phyloP scores from a whole-genome alignment of 2,329 filamentous ascomycete species.

The Pseudogymnoascus sp. region DNA sequence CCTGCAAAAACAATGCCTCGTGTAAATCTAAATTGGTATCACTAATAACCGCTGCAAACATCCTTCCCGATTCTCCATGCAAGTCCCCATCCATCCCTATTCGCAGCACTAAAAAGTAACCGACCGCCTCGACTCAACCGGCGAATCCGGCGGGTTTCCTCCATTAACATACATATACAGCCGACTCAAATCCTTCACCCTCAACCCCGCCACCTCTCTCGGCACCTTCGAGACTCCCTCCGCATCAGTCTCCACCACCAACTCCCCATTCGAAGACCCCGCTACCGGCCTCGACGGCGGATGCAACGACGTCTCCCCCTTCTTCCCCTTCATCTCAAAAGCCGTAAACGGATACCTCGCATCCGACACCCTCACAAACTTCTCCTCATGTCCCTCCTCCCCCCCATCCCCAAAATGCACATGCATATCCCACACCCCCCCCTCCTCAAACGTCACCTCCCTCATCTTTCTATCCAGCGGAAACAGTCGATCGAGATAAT shows the following conservation, averaged over 20 bases:
- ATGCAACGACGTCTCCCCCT: background rate
- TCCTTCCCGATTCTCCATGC: background rate
- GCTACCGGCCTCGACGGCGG: background rate
- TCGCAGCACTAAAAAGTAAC: background rate
- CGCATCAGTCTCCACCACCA: background rate
- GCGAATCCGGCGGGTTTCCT: background rate
- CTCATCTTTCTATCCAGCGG: slow-evolving; percentile 12
- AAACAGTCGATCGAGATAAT: slow-evolving; percentile 31
- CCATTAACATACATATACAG: slow-evolving; percentile 15
- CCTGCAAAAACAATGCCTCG: background rate
- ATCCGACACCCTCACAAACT: slow-evolving; percentile 50
- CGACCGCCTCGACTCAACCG: background rate
- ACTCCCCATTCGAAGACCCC: background rate
- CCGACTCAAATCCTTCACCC: slow-evolving; percentile 13
- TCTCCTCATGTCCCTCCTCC: slow-evolving; percentile 50
- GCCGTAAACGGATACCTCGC: background rate
- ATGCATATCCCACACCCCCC: background rate
- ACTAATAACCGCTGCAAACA: background rate
- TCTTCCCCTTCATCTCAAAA: background rate
- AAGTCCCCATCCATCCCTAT: background rate
- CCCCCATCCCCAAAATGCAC: slow-evolving; percentile 37
- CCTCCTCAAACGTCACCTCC: background rate
- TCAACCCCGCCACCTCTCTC: background rate
- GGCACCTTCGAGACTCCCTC: background rate
- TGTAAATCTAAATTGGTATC: background rate